These are phyloP conservation scores for Apiotrichum akiyoshidainum DNA, from an alignment of 1,284 basidiomycete species.

Conservation along the genomic window DNA sequence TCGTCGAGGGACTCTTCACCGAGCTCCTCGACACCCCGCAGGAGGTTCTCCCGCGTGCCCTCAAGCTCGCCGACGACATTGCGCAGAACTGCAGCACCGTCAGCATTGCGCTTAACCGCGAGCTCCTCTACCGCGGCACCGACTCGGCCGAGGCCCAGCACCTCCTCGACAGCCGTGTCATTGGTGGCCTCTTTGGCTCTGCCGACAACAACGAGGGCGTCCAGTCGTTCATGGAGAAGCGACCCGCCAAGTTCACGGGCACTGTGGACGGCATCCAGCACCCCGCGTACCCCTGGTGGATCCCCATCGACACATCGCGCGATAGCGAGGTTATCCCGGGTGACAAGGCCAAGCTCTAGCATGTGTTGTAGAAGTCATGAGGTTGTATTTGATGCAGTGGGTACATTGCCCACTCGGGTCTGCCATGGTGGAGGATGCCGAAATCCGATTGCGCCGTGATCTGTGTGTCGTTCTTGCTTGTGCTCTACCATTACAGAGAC, in stretches of 20 bases:
- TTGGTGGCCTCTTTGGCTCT: conserved; percentile 10
- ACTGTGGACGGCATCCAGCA: conserved; percentile 13
- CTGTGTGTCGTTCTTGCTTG: too few species aligned
- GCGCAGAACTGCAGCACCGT: conserved; percentile 13
- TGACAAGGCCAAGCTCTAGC: conserved; percentile 1
- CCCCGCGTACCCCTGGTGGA: conserved; percentile 18
- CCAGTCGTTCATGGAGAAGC: conserved; percentile 18
- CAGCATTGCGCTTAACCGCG: conserved; percentile 12
- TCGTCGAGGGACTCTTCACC: conserved; percentile 19
- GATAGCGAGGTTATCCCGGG: background rate
- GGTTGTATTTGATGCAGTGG: too few species aligned
- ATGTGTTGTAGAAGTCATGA: too few species aligned
- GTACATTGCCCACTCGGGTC: too few species aligned
- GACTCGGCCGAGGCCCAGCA: conserved; percentile 20
- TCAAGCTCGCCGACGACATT: conserved; percentile 16
- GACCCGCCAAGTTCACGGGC: conserved; percentile 16
- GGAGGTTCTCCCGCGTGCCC: conserved; percentile 15
- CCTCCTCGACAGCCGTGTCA: conserved; percentile 19
- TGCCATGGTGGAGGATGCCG: too few species aligned
- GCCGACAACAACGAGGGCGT: conserved; percentile 23
- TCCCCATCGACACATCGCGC: conserved; percentile 6
- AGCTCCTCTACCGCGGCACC: conserved; percentile 14
- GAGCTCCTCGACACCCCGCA: conserved; percentile 12
- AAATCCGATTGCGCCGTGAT: too few species aligned
- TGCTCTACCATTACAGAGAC: too few species aligned